Percentiles rank a stretch among this genome's conserved stretches.
phyloP scores from a whole-genome alignment of 106 monocot species.

The Hemerocallis citrina region DNA sequence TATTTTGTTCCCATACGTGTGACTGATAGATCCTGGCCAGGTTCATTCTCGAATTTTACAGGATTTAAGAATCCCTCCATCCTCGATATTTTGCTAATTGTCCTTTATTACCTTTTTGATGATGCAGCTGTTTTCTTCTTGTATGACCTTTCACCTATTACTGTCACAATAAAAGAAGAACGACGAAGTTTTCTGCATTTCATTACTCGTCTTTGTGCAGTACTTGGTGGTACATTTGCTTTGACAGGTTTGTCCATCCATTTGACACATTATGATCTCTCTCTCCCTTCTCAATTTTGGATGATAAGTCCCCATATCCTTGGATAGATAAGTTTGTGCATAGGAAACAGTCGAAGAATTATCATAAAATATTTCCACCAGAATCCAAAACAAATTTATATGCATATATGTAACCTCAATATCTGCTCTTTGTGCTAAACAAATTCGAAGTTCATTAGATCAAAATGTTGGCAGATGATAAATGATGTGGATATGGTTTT shows the following conservation, averaged over 20 bases:
- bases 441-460: too few relatives aligned
- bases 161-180: constrained; percentile 90
- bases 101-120: constrained; percentile 8
- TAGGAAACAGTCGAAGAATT: neutral
- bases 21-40: constrained; percentile 81
- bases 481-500: too few relatives aligned
- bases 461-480: too few relatives aligned
- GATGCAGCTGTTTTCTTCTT: constrained; percentile 84
- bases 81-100: neutral
- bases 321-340: neutral
- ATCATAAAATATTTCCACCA: too few relatives aligned
- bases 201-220: constrained; percentile 91
- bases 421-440: too few relatives aligned
- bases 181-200: constrained; percentile 98
- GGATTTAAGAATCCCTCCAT: too few relatives aligned
- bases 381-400: too few relatives aligned
- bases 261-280: neutral
- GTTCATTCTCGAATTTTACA: constrained; percentile 21
- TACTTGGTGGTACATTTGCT: constrained; percentile 99
- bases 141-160: constrained; percentile 97
- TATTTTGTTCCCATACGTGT: constrained; percentile 76
- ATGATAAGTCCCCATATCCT: neutral
- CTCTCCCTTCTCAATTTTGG: neutral
- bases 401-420: too few relatives aligned
- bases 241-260: constrained; percentile 58